Base-by-base conservation (phyloP, 2,329 filamentous ascomycete species). In the Fusarium beomiforme region DNA sequence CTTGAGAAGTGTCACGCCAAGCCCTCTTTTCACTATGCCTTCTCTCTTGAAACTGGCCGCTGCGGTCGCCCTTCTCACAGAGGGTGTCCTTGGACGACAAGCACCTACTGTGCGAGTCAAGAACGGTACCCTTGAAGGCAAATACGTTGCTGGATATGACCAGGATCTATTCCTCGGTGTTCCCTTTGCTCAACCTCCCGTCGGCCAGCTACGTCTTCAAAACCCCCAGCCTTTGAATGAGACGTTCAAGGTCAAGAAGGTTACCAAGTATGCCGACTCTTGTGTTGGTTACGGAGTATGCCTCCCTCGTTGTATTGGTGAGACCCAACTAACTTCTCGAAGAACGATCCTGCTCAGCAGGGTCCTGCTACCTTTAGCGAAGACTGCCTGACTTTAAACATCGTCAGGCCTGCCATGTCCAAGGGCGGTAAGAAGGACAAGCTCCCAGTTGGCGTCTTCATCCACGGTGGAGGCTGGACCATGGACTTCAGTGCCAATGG, bases 401-500 rank as follows among this genome's bases (percentile, higher is more conserved):
- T 75, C 11, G 70, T 72, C 34, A 65, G 69, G 21, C 73, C 73
- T 6, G 51, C 73, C 1, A 49, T 49, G 16, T 31, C 53, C n/a
- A 54, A 37, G 10, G 26, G 41, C 3, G 37, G 10, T 2, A 64
- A 62, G 6, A 41, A 63, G 9, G 50, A 55, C 5, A 72, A 71
- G 9, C 72, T 79, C 1, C 76, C 76, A 1, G 74, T 78, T 11
- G 67, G 67, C 12, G 70, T 78, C 4, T 78, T 68, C 31, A 76
- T 78, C 23, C 75, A 78, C 9, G 76, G 84, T 43, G 85, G 85
- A 47, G 84, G 83, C 7, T 85, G 69, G 67, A 56, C 58, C 0
- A 67, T 63, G 74, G 87, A 86, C 6, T 82, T 83, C 4, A 67
- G 82, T 73, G 44, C 74, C 71, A 85, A 88, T 50, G 77, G 82